Base-by-base conservation (phyloP, 441 rosid species). In the Kokia cookei region DNA sequence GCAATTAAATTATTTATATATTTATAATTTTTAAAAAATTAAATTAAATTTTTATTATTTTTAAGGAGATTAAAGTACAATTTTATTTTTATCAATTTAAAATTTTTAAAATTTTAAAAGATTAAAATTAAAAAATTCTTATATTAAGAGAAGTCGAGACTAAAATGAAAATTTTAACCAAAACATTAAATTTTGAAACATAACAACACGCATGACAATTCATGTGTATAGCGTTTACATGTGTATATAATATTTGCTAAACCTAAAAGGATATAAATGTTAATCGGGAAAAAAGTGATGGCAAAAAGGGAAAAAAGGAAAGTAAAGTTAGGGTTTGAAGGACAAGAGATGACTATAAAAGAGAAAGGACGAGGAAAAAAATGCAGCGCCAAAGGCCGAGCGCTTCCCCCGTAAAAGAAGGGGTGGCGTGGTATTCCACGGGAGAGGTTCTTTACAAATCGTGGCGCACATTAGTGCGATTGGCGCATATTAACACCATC, bases 361-460 rank as follows among this genome's bases (percentile, higher is more conserved):
- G 2, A 7, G 11, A 6, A 47, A 26, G 9, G 22, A 7, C 0
- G 1, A 40, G 11, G 3, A 15, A 14, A 11, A 70, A 17, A 3
- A n/a, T 0, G 2, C 13, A 29, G 77, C 80, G 88, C 85, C 86
- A 63, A 13, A 82, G 90, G 90, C 90, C 87, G 84, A 88, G 88
- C 87, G 87, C 90, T 83, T 78, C 63, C 87, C 90, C 75, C 86
- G 75, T 82, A 60, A 73, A 84, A 78, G 1, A 73, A 83, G 87
- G 72, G 90, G 82, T 42, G 82, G 89, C 86, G 84, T 86, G 90
- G 86, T 86, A 86, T 88, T 83, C 90, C 90, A 85, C 80, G 61
- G 54, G 80, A 57, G 84, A 80, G 81, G 89, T 58, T 73, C 47
- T 63, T 45, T 74, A 22, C 10, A 22, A 11, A 61, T 65, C 51